Evolutionary conservation across 2,329 filamentous ascomycete genomes (phyloP).

Genomic region (Ophidiomyces ophidiicola): DNA sequence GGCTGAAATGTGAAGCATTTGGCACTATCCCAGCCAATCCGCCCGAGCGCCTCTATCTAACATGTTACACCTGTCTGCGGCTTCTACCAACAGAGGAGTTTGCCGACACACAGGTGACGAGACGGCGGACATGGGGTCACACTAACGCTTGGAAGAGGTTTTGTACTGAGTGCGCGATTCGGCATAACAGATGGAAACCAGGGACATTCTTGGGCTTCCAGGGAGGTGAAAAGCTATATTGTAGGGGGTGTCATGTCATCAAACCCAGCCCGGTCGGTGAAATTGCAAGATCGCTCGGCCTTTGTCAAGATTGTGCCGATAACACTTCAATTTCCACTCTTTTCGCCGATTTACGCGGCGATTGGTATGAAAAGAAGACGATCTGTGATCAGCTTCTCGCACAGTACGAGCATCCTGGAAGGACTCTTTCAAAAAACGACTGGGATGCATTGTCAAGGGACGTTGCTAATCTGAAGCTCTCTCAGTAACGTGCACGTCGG

Average conservation of each 20-base stretch:
- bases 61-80: slow-evolving; percentile 18
- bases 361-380: slow-evolving; percentile 7
- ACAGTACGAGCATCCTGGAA: neutral
- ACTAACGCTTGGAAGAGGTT: slow-evolving; percentile 15
- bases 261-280: neutral
- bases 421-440: neutral
- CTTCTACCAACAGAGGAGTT: slow-evolving; percentile 13
- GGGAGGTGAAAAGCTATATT: slow-evolving; percentile 4
- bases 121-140: slow-evolving; percentile 16
- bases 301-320: slow-evolving; percentile 8
- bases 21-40: neutral
- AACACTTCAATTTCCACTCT: neutral
- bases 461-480: no score
- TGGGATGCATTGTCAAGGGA: slow-evolving; percentile 3
- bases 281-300: neutral
- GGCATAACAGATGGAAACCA: slow-evolving; percentile 15
- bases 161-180: slow-evolving; percentile 16
- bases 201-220: slow-evolving; percentile 12
- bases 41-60: slow-evolving; percentile 3
- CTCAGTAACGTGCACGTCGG: no score
- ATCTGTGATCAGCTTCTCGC: slow-evolving; percentile 1
- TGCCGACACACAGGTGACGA: slow-evolving; percentile 14
- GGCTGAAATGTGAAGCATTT: neutral
- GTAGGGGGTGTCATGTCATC: slow-evolving; percentile 7
- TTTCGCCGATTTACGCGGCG: neutral